Evolutionary conservation across 768 basidiomycete species (phyloP).

Genomic region (Suillus fuscotomentosus): DNA sequence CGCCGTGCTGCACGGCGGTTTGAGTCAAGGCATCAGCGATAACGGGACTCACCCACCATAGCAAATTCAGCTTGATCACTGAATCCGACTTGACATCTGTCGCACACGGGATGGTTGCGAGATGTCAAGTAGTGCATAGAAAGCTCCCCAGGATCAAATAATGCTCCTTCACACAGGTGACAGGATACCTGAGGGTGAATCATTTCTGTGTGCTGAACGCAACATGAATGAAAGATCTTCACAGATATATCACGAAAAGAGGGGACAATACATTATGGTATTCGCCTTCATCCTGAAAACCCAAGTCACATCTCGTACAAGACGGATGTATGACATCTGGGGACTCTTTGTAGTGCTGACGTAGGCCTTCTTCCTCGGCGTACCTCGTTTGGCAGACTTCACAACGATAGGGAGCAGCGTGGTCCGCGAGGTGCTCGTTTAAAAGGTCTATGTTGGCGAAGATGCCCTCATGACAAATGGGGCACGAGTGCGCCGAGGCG

Average conservation of each 20-base stretch:
- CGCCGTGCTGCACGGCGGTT: constrained; percentile 26
- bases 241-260: background rate
- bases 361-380: constrained; percentile 34
- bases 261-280: constrained; percentile 28
- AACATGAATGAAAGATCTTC: background rate
- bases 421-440: constrained; percentile 30
- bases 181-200: constrained; percentile 38
- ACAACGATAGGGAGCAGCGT: constrained; percentile 27
- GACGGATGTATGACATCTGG: constrained; percentile 33
- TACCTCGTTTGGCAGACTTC: constrained; percentile 22
- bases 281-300: constrained; percentile 31
- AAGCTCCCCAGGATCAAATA: constrained; percentile 23
- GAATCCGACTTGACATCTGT: constrained; percentile 26
- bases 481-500: constrained; percentile 29
- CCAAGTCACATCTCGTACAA: constrained; percentile 32
- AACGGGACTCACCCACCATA: constrained; percentile 19
- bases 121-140: constrained; percentile 26
- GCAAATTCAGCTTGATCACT: constrained; percentile 24
- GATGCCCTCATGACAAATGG: constrained; percentile 31
- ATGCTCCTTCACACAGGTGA: constrained; percentile 22
- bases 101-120: constrained; percentile 26
- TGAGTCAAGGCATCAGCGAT: constrained; percentile 12
- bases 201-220: constrained; percentile 37
- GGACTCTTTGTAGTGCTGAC: constrained; percentile 39
- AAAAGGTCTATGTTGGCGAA: constrained; percentile 22